Conservation (phyloP, 495 filamentous ascomycete species). For the Astrocystis sublimbata region DNA sequence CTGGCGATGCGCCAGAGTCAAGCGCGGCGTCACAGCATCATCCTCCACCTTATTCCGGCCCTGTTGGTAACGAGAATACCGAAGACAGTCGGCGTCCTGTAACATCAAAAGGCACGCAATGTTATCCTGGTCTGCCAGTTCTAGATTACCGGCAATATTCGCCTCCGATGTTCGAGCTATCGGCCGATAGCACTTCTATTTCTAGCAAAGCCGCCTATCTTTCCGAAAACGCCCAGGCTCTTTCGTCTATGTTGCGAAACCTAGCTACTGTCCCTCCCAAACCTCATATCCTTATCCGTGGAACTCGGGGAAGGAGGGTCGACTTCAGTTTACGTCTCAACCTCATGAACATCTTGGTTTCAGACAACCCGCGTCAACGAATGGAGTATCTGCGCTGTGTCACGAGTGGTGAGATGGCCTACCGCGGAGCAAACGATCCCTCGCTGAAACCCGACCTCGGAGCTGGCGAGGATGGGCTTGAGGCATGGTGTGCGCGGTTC, state of each 20-base stretch:
- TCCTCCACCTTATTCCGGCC: conserved; percentile 51
- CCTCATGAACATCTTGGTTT: conserved; percentile 51
- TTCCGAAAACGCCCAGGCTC: conserved; percentile 40
- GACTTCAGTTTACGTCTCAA: conserved; percentile 57
- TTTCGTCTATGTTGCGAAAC: conserved; percentile 46
- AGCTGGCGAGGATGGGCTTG: conserved; percentile 37
- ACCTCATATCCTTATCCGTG: conserved; percentile 49
- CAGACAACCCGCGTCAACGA: conserved; percentile 36
- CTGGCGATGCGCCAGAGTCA: background rate
- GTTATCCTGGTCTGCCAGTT: conserved; percentile 47
- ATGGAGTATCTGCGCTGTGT: conserved; percentile 58
- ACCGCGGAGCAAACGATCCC: conserved; percentile 47
- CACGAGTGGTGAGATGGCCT: conserved; percentile 47
- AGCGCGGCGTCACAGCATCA: conserved; percentile 7
- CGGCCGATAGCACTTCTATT: conserved; percentile 48
- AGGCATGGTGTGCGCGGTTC: conserved; percentile 51
- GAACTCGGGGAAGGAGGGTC: conserved; percentile 33
- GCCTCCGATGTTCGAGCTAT: conserved; percentile 48
- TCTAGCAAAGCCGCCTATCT: conserved; percentile 43
- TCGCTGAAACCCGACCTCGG: conserved; percentile 38
- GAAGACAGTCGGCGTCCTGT: conserved; percentile 22
- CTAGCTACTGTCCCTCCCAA: conserved; percentile 54
- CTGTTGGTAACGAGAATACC: conserved; percentile 33
- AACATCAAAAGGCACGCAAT: conserved; percentile 31
- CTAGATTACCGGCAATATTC: conserved; percentile 55